Evolutionary conservation across 495 filamentous ascomycete species (phyloP).

Genomic region (Tuber aestivum): DNA sequence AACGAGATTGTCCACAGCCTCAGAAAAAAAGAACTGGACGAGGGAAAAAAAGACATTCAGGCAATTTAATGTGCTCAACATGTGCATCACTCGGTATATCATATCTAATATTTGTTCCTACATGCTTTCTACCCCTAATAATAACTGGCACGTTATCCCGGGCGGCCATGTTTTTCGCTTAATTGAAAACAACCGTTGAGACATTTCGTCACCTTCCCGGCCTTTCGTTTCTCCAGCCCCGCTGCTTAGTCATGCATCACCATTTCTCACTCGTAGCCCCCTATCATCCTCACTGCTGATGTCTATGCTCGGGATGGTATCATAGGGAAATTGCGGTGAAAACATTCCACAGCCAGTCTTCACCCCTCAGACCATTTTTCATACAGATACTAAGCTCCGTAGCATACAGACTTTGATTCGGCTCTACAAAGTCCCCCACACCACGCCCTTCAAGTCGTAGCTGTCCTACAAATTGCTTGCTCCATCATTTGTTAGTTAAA

Average conservation of each 20-base stretch:
- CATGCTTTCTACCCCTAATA: not conserved
- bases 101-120: not conserved
- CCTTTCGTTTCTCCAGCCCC: not conserved
- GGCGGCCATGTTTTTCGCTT: not conserved
- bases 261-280: not conserved
- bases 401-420: too few relatives aligned
- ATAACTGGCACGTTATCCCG: not conserved
- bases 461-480: not conserved
- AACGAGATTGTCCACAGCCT: not conserved
- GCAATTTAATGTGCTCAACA: slow-evolving; percentile 3
- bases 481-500: not conserved
- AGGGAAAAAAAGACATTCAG: not conserved
- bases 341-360: not conserved
- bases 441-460: not conserved
- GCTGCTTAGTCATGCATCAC: not conserved
- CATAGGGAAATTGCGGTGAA: too few relatives aligned
- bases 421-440: not conserved
- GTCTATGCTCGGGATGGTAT: not conserved
- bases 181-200: not conserved
- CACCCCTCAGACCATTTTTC: too few relatives aligned
- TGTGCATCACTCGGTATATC: not conserved
- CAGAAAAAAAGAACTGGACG: not conserved
- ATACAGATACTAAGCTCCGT: not conserved
- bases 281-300: not conserved
- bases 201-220: not conserved